These are phyloP conservation scores for Striga asiatica DNA, from an alignment of 257 asterid genomes.

Conservation along the genomic window DNA sequence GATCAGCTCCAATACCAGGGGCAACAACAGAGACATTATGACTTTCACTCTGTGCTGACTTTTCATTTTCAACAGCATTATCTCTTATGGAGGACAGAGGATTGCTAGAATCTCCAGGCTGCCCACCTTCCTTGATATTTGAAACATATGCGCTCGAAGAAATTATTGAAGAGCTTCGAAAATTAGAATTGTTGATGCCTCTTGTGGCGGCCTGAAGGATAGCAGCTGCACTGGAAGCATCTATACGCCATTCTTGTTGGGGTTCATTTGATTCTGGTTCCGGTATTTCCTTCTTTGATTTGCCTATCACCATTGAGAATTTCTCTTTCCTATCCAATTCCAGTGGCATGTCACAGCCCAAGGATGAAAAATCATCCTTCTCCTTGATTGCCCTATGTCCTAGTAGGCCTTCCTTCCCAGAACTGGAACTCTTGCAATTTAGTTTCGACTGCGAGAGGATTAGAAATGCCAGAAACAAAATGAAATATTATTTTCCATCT, in stretches of 20 bases:
- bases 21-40: neutral
- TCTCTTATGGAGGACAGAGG: neutral
- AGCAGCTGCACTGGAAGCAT: constrained; percentile 77
- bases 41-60: constrained; percentile 15
- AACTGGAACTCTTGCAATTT: constrained; percentile 28
- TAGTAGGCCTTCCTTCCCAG: constrained; percentile 32
- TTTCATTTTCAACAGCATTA: constrained; percentile 15
- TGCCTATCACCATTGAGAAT: constrained; percentile 81
- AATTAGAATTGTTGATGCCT: constrained; percentile 52
- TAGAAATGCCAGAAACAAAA: neutral
- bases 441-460: constrained; percentile 48
- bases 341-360: constrained; percentile 33
- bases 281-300: constrained; percentile 57
- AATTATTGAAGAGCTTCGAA: constrained; percentile 24
- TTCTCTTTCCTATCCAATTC: constrained; percentile 78
- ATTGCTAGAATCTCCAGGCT: constrained; percentile 6
- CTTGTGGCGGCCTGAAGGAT: constrained; percentile 85
- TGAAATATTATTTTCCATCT: neutral
- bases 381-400: constrained; percentile 28
- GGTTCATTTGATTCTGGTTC: constrained; percentile 33
- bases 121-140: constrained; percentile 23
- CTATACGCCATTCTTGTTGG: constrained; percentile 43
- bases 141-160: constrained; percentile 18
- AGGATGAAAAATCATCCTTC: constrained; percentile 16
- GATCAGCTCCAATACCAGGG: neutral